phyloP scores from a whole-genome alignment of 495 filamentous ascomycete genomes.

The Aspergillus leporis region DNA sequence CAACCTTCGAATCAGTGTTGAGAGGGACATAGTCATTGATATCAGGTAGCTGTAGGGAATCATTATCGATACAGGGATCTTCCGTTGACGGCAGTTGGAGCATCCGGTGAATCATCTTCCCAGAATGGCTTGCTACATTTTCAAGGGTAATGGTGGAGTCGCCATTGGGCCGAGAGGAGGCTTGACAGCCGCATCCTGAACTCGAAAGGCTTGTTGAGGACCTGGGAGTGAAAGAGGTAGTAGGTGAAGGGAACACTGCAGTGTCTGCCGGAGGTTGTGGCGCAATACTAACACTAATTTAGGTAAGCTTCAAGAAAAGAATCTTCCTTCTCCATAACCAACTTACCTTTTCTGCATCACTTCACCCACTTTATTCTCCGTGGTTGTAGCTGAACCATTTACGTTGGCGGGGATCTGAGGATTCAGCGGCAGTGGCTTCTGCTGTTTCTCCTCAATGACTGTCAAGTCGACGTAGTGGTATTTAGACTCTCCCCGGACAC shows the following conservation, averaged over 20 bases:
- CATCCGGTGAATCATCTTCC: conserved; percentile 62
- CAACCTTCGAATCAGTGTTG: conserved; percentile 77
- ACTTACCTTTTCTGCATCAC: conserved; percentile 40
- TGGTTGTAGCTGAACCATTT: conserved; percentile 17
- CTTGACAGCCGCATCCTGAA: conserved; percentile 34
- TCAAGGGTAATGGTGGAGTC: conserved; percentile 37
- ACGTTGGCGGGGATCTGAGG: conserved; percentile 27
- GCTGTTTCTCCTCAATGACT: conserved; percentile 56
- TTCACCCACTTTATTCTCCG: conserved; percentile 28
- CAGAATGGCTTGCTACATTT: conserved; percentile 44
- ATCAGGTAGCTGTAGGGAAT: conserved; percentile 72
- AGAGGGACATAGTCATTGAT: conserved; percentile 74
- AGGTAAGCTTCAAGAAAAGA: conserved; percentile 1
- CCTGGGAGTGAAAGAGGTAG: conserved; percentile 38
- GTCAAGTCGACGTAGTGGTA: conserved; percentile 95
- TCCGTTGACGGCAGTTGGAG: conserved; percentile 64
- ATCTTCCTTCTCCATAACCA: conserved; percentile 2
- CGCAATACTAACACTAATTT: conserved; percentile 36
- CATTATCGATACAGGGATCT: conserved; percentile 55
- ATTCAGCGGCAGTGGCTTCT: conserved; percentile 32
- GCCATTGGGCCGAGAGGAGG: conserved; percentile 20
- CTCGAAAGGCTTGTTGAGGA: conserved; percentile 25
- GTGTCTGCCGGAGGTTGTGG: conserved; percentile 61
- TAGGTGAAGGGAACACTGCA: conserved; percentile 68
- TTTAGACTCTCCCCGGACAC: conserved; percentile 94